A percentile compares a stretch with the other conserved stretches of the same genome.
These are phyloP conservation scores for Penicillium lividum DNA, from an alignment of 495 filamentous ascomycete genomes.

Conservation along the genomic window DNA sequence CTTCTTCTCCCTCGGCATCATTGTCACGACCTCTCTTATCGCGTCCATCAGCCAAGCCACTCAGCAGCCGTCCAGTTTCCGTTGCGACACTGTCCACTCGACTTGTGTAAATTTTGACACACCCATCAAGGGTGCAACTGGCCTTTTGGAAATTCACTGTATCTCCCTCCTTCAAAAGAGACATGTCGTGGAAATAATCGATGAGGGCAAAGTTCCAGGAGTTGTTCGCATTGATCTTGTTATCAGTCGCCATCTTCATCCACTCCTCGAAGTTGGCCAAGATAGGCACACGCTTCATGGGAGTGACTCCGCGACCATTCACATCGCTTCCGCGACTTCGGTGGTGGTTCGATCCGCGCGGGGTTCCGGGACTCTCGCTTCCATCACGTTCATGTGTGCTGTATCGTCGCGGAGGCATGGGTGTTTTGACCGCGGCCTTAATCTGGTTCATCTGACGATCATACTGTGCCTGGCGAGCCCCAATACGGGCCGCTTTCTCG, in stretches of 20 bases:
- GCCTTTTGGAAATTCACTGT: slow-evolving; percentile 98
- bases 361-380: slow-evolving; percentile 66
- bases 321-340: slow-evolving; percentile 59
- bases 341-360: slow-evolving; percentile 52
- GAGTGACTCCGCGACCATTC: slow-evolving; percentile 77
- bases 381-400: slow-evolving; percentile 63
- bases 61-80: slow-evolving; percentile 93
- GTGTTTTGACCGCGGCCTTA: slow-evolving; percentile 81
- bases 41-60: slow-evolving; percentile 88
- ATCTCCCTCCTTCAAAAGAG: slow-evolving; percentile 90
- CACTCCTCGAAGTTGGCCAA: slow-evolving; percentile 98
- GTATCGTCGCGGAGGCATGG: slow-evolving; percentile 65
- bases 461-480: slow-evolving; percentile 84
- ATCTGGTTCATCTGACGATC: slow-evolving; percentile 91
- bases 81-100: slow-evolving; percentile 97
- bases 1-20: slow-evolving; percentile 62
- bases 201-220: slow-evolving; percentile 99
- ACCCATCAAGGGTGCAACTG: slow-evolving; percentile 96
- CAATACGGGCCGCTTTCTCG: slow-evolving; percentile 86
- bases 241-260: slow-evolving; percentile 99
- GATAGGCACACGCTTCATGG: slow-evolving; percentile 94
- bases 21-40: slow-evolving; percentile 71
- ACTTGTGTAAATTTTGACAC: slow-evolving; percentile 99
- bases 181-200: slow-evolving; percentile 99
- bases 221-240: slow-evolving; percentile 99